These are phyloP conservation scores for Apiospora malaysiana DNA, from an alignment of 2,329 filamentous ascomycete species.

Conservation along the genomic window DNA sequence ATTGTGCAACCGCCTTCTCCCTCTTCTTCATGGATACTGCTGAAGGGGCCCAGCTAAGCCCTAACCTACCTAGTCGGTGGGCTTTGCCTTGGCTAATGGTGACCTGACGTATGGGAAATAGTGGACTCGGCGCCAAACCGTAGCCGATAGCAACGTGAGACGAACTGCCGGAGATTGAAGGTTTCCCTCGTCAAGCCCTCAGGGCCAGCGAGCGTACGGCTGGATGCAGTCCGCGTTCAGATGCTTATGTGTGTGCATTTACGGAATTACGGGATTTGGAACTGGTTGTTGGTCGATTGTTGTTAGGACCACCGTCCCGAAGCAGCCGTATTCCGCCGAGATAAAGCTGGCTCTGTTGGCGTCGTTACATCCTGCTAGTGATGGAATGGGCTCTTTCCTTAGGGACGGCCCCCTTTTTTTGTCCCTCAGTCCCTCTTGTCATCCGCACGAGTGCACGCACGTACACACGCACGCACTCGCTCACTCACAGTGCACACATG, in stretches of 20 bases:
- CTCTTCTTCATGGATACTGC: neutral
- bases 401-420: neutral
- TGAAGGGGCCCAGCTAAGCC: neutral
- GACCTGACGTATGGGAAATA: constrained; percentile 3
- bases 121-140: constrained; percentile 7
- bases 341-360: neutral
- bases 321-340: constrained; percentile 6
- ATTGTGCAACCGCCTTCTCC: neutral
- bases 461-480: no score
- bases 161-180: constrained; percentile 16
- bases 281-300: neutral
- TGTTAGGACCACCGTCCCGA: neutral
- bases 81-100: neutral
- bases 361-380: neutral
- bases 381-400: neutral
- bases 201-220: neutral
- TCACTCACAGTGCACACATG: neutral
- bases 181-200: neutral
- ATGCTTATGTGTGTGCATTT: neutral
- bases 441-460: neutral
- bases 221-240: no score
- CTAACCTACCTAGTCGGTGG: neutral
- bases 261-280: constrained; percentile 17
- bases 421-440: no score
- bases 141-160: constrained; percentile 11